A percentile compares a stretch with the other conserved stretches of the same genome.
Evolutionary conservation across 2,329 filamentous ascomycete genomes (phyloP).

Genomic region (Phialophora expanda): DNA sequence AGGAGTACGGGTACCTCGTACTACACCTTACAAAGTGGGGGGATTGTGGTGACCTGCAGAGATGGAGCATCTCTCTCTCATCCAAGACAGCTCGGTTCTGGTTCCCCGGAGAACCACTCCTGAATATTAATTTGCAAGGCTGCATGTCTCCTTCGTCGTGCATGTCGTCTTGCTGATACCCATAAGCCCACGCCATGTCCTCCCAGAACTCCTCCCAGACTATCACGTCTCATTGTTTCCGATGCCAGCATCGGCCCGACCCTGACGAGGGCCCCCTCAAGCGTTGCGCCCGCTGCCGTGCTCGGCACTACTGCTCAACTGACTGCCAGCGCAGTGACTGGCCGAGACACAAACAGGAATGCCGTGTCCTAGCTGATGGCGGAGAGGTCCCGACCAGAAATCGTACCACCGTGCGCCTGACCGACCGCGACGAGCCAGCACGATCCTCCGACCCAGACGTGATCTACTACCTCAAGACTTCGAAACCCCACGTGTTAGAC

Average conservation of each 20-base stretch:
- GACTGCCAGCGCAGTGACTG: slow-evolving; percentile 22
- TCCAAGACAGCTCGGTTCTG: background rate
- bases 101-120: background rate
- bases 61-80: background rate
- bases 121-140: background rate
- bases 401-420: slow-evolving; percentile 12
- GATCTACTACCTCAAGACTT: slow-evolving; percentile 24
- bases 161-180: background rate
- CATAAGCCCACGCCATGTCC: background rate
- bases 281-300: slow-evolving; percentile 11
- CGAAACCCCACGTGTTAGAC: slow-evolving; percentile 20
- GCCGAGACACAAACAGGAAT: slow-evolving; percentile 19
- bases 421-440: background rate
- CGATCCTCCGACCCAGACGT: slow-evolving; percentile 9
- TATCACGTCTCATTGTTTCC: slow-evolving; percentile 15
- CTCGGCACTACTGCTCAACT: slow-evolving; percentile 17
- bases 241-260: slow-evolving; percentile 17
- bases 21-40: no score
- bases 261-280: slow-evolving; percentile 12
- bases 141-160: background rate
- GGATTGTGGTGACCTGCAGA: background rate
- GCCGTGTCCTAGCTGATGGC: slow-evolving; percentile 14
- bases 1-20: no score
- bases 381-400: background rate
- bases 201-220: slow-evolving; percentile 2